Conservation (phyloP, 1,139 yeast species). For the Saccharomyces hybrid region DNA sequence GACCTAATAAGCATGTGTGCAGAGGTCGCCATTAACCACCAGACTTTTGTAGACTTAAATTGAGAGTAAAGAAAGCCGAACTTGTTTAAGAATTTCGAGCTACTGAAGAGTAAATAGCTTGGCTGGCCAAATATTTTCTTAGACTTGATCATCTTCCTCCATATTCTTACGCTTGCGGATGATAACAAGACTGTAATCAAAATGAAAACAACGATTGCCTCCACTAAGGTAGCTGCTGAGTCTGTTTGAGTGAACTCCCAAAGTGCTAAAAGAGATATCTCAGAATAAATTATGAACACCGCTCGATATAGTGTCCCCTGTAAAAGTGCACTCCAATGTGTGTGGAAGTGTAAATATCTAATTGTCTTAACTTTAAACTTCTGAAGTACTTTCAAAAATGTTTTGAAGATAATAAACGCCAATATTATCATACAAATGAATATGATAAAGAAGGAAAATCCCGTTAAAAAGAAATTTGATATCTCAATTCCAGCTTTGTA, state of each 20-base stretch:
- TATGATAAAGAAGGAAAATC: constrained; percentile 76
- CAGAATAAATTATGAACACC: constrained; percentile 80
- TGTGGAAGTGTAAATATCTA: constrained; percentile 69
- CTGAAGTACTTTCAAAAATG: constrained; percentile 61
- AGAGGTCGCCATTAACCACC: constrained; percentile 64
- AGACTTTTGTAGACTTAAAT: constrained; percentile 80
- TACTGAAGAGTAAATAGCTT: constrained; percentile 85
- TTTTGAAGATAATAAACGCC: constrained; percentile 61
- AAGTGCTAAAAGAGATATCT: constrained; percentile 67
- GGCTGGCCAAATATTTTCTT: constrained; percentile 74
- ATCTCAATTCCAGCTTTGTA: constrained; percentile 78
- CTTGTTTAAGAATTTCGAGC: constrained; percentile 67
- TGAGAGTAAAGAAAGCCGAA: constrained; percentile 93
- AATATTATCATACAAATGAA: constrained; percentile 67
- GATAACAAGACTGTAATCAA: constrained; percentile 51
- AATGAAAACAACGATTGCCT: constrained; percentile 63
- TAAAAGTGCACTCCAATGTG: constrained; percentile 69
- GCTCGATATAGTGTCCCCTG: constrained; percentile 86
- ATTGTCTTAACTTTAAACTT: constrained; percentile 47
- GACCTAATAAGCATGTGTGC: constrained; percentile 66
- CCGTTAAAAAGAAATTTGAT: constrained; percentile 79
- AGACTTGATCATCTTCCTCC: constrained; percentile 65
- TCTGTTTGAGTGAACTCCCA: constrained; percentile 86
- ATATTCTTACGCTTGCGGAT: constrained; percentile 70
- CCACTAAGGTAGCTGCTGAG: constrained; percentile 73